Percentiles rank a stretch among this genome's conserved stretches.
Evolutionary conservation across 345 rosid genomes (phyloP).

Genomic region (Draba incana): DNA sequence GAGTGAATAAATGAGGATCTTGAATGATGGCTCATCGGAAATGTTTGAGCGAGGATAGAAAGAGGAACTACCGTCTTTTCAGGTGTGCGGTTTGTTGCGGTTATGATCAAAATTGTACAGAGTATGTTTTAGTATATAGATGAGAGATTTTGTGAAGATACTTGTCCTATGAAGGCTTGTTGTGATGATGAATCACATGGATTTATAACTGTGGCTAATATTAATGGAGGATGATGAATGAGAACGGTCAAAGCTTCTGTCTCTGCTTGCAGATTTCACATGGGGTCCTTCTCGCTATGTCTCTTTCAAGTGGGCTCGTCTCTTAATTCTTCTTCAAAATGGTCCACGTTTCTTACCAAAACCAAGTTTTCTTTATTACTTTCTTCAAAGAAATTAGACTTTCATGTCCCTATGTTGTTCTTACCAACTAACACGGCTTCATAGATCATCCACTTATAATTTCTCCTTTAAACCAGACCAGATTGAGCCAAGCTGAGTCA

Average conservation of each 20-base stretch:
- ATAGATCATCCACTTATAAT: conserved; percentile 8
- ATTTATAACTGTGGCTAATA: conserved; percentile 28
- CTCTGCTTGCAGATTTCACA: conserved; percentile 42
- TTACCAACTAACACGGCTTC: conserved; percentile 30
- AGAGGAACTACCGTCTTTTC: conserved; percentile 10
- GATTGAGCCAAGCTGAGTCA: conserved; percentile 1
- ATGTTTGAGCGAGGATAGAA: not conserved
- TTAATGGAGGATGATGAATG: conserved; percentile 33
- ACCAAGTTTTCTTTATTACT: conserved; percentile 9
- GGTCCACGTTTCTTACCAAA: conserved; percentile 27
- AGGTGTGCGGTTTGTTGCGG: conserved; percentile 23
- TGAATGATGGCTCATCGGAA: not conserved
- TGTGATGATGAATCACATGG: conserved; percentile 38
- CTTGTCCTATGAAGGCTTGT: conserved; percentile 30
- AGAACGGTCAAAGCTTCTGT: conserved; percentile 41
- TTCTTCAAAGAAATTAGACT: conserved; percentile 20
- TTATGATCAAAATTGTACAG: not conserved
- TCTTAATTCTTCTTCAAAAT: conserved; percentile 29
- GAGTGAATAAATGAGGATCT: conserved; percentile 23
- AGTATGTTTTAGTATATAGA: not conserved
- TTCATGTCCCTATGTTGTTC: conserved; percentile 25
- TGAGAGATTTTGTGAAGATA: conserved; percentile 20
- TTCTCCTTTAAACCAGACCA: conserved; percentile 23
- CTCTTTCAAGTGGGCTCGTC: conserved; percentile 40
- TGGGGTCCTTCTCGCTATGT: conserved; percentile 43